Evolutionary conservation across 2,329 filamentous ascomycete species (phyloP), one percentile per base, ranked within the genome.

Genomic region (Lachnellula occidentalis): DNA sequence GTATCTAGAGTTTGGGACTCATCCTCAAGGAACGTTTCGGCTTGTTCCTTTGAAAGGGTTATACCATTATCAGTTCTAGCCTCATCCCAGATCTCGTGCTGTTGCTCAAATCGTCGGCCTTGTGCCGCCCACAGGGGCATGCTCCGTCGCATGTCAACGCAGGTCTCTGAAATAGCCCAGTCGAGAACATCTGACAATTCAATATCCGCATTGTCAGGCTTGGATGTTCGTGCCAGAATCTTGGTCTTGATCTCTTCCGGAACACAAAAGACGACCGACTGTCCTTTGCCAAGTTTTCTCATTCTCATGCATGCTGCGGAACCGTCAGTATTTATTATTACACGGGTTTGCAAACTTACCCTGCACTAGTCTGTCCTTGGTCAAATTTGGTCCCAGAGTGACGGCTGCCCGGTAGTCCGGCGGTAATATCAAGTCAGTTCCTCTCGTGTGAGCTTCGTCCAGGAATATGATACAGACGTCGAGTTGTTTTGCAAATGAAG

Each of bases 331-430:
- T 19, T 24, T 11, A 4, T 22, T 8, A 49, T 22, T 11, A 47
- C 11, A 12, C 36, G 15, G 12, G 34, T 21, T 12, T 3, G 27
- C 15, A 27, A 24, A 54, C 72, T 64, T 71, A 82, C 82, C 85
- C 77, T 91, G 87, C 0, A 85, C 80, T 0, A 90, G 66, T 14
- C 78, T 72, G 56, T 92, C 88, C 57, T 91, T 92, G 0, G 82
- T 86, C 1, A 90, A 60, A 4, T 74, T 72, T 0, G 82, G 74
- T 0, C 87, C 86, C 0, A 92, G 66, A 0, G 86, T 90, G 0
- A 91, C 82, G 0, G 82, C 82, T 0, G 86, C 88, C 0, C 81
- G 73, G 59, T 84, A 85, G 12, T 76, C 4, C 0, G 54, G 53
- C 0, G 85, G 87, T 0, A 90, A 68, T 34, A 78, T 79, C 0